Percentiles rank a stretch among this genome's conserved stretches.
These are phyloP conservation scores for Leccinum boreale DNA, from an alignment of 768 basidiomycete species.

Conservation along the genomic window DNA sequence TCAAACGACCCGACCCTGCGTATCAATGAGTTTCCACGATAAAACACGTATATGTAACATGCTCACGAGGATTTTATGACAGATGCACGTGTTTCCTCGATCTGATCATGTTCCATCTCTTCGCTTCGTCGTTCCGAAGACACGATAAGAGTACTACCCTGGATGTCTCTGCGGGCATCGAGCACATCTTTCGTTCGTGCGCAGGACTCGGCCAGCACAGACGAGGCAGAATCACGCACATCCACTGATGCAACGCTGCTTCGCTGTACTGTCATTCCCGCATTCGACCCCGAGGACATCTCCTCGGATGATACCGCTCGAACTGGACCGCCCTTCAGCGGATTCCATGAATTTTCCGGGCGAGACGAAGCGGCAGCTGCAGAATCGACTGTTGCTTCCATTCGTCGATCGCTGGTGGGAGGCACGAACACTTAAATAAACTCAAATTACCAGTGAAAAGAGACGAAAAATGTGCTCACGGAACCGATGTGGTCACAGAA, in stretches of 20 bases:
- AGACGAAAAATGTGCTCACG: neutral
- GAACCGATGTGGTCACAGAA: neutral
- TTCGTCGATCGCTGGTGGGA: neutral
- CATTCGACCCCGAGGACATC: neutral
- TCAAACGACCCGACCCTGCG: neutral
- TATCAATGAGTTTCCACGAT: neutral
- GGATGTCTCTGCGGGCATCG: neutral
- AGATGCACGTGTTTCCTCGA: neutral
- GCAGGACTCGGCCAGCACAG: neutral
- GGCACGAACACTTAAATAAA: neutral
- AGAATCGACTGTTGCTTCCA: neutral
- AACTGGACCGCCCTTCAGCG: neutral
- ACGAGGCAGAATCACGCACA: neutral
- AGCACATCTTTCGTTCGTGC: neutral
- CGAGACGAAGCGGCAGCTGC: neutral
- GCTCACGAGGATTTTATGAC: conserved; percentile 1
- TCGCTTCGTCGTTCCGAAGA: neutral
- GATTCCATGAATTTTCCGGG: neutral
- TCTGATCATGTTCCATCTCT: neutral
- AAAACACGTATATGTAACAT: neutral
- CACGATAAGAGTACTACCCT: neutral
- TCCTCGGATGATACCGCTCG: neutral
- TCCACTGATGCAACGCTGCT: neutral
- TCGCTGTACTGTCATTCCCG: neutral
- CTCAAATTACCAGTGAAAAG: neutral